Base-by-base conservation (phyloP, 2,329 filamentous ascomycete species). In the Orbilia javanica region DNA sequence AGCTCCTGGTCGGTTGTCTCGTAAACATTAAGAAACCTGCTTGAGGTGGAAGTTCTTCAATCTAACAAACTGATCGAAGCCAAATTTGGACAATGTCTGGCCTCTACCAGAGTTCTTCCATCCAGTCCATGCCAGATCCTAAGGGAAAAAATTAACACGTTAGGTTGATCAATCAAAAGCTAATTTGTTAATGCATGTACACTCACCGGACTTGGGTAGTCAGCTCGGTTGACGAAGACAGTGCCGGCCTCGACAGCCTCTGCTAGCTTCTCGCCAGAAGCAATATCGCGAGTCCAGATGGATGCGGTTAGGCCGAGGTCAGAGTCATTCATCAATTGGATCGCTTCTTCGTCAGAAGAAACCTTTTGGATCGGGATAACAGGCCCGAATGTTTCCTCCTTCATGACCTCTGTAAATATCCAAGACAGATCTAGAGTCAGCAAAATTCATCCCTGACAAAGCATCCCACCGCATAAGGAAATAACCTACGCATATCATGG, bases 101-200 rank as follows among this genome's bases (percentile, higher is more conserved):
- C 95, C 95, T 84, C 93, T 94, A 80, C 95, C 95, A 78, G 94
- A 97, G 84, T 97, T 94, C 87, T 98, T 98, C 94, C 94, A 97
- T 10, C 95, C 95, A 1, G 94, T 96, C 93, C 93, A 97, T n/a
- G 94, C 93, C 81, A 97, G 89, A 84, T 97, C 93, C 92, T 95
- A 20, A 20, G n/a, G 81, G 67, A 57, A 48, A 81, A 52, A 76
- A 75, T 65, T 82, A 74, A 81, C 81, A 81, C 73, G 22, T 71
- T 48, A 83, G 80, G 60, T 46, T 27, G 44, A 39, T 63, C 15
- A 55, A 44, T 31, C 25, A 60, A n/a, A 42, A 79, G 65, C 62
- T n/a, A 77, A 42, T 34, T 15, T 64, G 63, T 77, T 63, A 48
- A 68, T 46, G 62, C 50, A 72, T 53, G 60, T n/a, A n/a, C 39